A percentile compares a stretch with the other conserved stretches of the same genome.
These are phyloP conservation scores for Durotheca rogersii DNA, from an alignment of 495 filamentous ascomycete species.

Conservation along the genomic window DNA sequence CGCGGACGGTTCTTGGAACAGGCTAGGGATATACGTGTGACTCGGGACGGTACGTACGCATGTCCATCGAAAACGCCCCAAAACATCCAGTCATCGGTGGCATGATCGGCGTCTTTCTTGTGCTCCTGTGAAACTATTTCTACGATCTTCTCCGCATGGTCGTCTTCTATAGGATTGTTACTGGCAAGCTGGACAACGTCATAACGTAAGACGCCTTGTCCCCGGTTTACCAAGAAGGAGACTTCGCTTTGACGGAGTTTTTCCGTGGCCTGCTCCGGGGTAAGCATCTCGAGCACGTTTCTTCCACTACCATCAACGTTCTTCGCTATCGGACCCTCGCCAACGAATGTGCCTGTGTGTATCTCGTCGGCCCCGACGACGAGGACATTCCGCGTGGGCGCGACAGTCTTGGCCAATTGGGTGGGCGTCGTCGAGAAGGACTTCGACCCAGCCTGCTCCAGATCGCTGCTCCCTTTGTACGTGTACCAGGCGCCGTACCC, in stretches of 20 bases:
- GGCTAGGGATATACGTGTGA: neutral
- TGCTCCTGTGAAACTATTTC: slow-evolving; percentile 61
- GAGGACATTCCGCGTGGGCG: slow-evolving; percentile 55
- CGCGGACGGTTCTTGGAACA: too few relatives aligned
- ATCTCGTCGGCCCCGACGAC: slow-evolving; percentile 82
- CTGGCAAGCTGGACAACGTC: slow-evolving; percentile 93
- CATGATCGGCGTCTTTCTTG: slow-evolving; percentile 46
- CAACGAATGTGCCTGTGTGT: slow-evolving; percentile 76
- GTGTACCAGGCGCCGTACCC: slow-evolving; percentile 54
- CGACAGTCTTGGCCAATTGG: slow-evolving; percentile 29
- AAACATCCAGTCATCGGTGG: slow-evolving; percentile 95
- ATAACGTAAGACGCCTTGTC: slow-evolving; percentile 89
- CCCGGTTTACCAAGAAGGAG: slow-evolving; percentile 86
- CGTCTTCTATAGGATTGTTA: slow-evolving; percentile 98
- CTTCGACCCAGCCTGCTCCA: slow-evolving; percentile 32
- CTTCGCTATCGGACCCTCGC: slow-evolving; percentile 81
- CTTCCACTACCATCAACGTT: slow-evolving; percentile 76
- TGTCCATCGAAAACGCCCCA: slow-evolving; percentile 99
- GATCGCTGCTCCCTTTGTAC: slow-evolving; percentile 40
- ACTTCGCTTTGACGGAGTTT: slow-evolving; percentile 87
- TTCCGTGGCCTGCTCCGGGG: slow-evolving; percentile 88
- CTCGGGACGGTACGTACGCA: slow-evolving; percentile 57
- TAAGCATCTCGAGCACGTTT: slow-evolving; percentile 90
- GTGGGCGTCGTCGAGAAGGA: slow-evolving; percentile 33
- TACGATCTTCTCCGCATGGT: slow-evolving; percentile 95